A percentile compares a stretch with the other conserved stretches of the same genome.
These are phyloP conservation scores for Morella rubra DNA, from an alignment of 306 rosid genomes.

Conservation along the genomic window DNA sequence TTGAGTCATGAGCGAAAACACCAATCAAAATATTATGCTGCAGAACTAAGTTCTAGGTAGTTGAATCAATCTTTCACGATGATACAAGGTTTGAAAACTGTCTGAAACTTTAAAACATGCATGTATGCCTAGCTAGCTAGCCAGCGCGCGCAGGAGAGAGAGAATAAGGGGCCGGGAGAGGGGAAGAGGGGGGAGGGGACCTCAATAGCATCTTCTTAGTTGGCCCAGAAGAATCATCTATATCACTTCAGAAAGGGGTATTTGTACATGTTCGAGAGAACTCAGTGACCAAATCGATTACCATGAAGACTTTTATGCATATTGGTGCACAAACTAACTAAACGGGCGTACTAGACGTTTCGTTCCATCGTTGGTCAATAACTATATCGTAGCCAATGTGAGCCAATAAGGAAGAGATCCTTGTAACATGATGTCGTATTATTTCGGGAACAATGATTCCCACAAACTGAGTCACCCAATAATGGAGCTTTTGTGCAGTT, in stretches of 20 bases:
- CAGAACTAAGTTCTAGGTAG: neutral
- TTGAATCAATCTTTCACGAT: constrained; percentile 17
- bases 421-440: neutral
- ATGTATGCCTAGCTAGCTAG: neutral
- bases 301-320: constrained; percentile 22
- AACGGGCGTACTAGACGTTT: constrained; percentile 23
- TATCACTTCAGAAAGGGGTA: constrained; percentile 32
- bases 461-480: neutral
- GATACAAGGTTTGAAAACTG: constrained; percentile 28
- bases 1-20: no score
- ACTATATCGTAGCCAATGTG: constrained; percentile 4
- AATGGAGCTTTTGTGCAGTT: neutral
- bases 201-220: constrained; percentile 35
- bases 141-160: no score
- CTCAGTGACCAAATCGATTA: constrained; percentile 26
- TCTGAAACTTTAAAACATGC: neutral
- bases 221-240: constrained; percentile 50
- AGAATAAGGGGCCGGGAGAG: neutral
- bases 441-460: neutral
- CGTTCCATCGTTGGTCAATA: constrained; percentile 24
- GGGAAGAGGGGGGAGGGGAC: constrained; percentile 9
- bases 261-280: constrained; percentile 7
- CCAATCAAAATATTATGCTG: no score
- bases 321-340: constrained; percentile 32
- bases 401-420: constrained; percentile 29